Conservation (phyloP, 1,284 basidiomycete species). For the Phaffia rhodozyma region DNA sequence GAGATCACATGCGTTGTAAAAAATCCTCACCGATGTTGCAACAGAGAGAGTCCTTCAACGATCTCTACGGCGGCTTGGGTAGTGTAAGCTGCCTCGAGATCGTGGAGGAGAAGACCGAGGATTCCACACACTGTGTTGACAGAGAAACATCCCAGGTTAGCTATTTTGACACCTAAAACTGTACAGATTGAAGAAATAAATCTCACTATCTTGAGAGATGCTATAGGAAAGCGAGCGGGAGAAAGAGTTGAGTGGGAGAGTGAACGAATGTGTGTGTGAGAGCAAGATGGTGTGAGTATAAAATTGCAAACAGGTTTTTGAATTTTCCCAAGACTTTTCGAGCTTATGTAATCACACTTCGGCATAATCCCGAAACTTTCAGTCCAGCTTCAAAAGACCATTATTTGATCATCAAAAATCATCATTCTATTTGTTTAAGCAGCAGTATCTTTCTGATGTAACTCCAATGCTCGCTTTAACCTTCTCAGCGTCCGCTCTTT, state of each 20-base stretch:
- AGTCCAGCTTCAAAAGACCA: too few species aligned
- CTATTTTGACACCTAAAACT: conserved; percentile 43
- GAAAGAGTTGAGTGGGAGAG: too few species aligned
- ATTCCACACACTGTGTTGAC: conserved; percentile 66
- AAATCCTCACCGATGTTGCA: conserved; percentile 59
- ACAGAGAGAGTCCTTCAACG: conserved; percentile 71
- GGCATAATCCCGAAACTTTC: too few species aligned
- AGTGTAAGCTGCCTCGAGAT: conserved; percentile 50
- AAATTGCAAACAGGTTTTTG: conserved; percentile 1
- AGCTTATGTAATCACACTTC: conserved; percentile 1
- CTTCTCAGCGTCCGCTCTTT: conserved; percentile 1
- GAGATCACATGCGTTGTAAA: background rate
- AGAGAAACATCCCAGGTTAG: background rate
- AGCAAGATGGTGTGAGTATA: background rate
- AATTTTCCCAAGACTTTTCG: background rate
- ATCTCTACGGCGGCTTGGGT: conserved; percentile 61
- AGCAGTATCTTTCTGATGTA: too few species aligned
- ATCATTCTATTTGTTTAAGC: too few species aligned
- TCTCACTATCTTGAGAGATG: background rate
- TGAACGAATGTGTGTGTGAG: background rate
- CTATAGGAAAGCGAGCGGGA: too few species aligned
- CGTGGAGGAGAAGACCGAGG: conserved; percentile 68
- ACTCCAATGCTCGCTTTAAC: background rate
- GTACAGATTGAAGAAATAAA: background rate
- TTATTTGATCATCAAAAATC: too few species aligned